phyloP scores from a whole-genome alignment of 371 early-diverging fungal species.

The Basidiobolus meristosporus region DNA sequence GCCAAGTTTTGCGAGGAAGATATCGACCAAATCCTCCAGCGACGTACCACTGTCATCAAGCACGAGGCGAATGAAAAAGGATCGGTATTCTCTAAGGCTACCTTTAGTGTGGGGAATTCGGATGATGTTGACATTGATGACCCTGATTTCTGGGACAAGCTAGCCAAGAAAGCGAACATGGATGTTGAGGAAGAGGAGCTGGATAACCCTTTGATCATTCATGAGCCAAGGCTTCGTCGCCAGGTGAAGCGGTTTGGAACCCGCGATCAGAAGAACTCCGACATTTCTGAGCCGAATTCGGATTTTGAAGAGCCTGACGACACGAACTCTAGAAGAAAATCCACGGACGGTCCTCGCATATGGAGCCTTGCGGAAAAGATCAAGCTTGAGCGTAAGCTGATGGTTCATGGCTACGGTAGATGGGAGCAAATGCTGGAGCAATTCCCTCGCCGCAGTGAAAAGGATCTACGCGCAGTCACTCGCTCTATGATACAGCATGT shows the following conservation, averaged over 20 bases:
- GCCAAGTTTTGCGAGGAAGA: constrained; percentile 88
- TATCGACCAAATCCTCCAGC: constrained; percentile 86
- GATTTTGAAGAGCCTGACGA: constrained; percentile 7
- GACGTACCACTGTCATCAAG: constrained; percentile 73
- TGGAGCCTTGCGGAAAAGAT: constrained; percentile 64
- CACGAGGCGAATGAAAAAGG: constrained; percentile 61
- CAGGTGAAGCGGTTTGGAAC: constrained; percentile 30
- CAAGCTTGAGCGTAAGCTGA: constrained; percentile 56
- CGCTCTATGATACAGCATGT: too few relatives aligned
- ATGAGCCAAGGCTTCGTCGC: constrained; percentile 42
- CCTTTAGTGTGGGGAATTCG: constrained; percentile 50
- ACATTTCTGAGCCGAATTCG: constrained; percentile 9
- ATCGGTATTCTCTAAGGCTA: constrained; percentile 86
- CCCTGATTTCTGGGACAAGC: constrained; percentile 96
- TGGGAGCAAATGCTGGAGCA: too few relatives aligned
- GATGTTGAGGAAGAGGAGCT: constrained; percentile 29
- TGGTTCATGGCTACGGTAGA: constrained; percentile 71
- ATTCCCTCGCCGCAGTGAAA: too few relatives aligned
- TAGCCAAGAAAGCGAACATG: constrained; percentile 65
- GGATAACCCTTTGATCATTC: constrained; percentile 36
- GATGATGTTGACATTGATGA: constrained; percentile 76
- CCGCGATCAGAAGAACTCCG: constrained; percentile 4
- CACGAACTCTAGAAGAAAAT: constrained; percentile 3
- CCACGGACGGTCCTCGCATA: constrained; percentile 14
- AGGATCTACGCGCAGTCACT: too few relatives aligned